Evolutionary conservation across 1,284 basidiomycete genomes (phyloP), one percentile per base, ranked within the genome.

Genomic region (Lentinus polychrous): DNA sequence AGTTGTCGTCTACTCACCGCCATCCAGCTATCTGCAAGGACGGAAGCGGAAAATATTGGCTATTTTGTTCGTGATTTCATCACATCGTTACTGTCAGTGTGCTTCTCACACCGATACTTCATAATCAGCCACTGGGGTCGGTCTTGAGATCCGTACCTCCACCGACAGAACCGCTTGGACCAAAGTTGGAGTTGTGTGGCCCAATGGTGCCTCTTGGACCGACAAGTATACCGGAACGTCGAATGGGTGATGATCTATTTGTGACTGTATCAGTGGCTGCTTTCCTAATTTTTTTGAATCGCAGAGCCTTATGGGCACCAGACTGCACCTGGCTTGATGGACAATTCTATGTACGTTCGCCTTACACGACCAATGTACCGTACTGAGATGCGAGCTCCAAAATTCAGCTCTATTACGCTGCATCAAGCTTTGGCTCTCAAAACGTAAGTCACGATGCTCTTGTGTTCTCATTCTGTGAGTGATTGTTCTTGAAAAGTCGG

Each of bases 71-170:
- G 71, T 52, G 11, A 38, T 27, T 27, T 5, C 27, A 4, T 27
- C 10, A 27, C n/a, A n/a, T n/a, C n/a, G n/a, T n/a, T n/a, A n/a
- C n/a, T n/a, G n/a, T n/a, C n/a, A n/a, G n/a, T n/a, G n/a, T n/a
- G n/a, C n/a, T n/a, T n/a, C n/a, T n/a, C n/a, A n/a, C n/a, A n/a
- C n/a, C n/a, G n/a, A n/a, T n/a, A n/a, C n/a, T n/a, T n/a, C n/a
- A n/a, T n/a, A n/a, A n/a, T n/a, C n/a, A n/a, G n/a, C n/a, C n/a
- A n/a, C n/a, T n/a, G n/a, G n/a, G n/a, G n/a, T n/a, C n/a, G n/a
- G n/a, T n/a, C n/a, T n/a, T n/a, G n/a, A n/a, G n/a, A 79, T 80
- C 51, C 66, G 70, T 22, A 78, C 76, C 1, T 78, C 75, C 0
- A 68, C 69, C 6, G 76, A 79, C 56, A 63, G 75, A 18, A 74